Evolutionary conservation across 1,284 basidiomycete species (phyloP).

Genomic region (Hemileccinum hortonii): DNA sequence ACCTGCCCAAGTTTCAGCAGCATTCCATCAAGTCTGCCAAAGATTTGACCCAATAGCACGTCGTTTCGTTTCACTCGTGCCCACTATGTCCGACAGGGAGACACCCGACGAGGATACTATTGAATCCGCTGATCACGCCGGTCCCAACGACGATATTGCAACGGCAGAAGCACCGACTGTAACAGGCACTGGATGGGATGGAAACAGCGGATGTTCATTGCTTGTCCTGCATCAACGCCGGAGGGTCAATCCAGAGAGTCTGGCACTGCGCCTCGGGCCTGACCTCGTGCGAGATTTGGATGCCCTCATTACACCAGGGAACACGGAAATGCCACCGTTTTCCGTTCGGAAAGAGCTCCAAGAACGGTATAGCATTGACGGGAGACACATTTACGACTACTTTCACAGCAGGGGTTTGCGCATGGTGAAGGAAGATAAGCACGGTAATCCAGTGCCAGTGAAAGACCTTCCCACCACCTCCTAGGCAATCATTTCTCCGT

Average conservation of each 20-base stretch:
- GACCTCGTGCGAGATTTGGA: conserved; percentile 68
- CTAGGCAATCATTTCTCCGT: conserved; percentile 21
- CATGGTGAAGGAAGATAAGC: conserved; percentile 65
- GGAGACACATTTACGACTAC: conserved; percentile 74
- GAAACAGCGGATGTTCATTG: conserved; percentile 3
- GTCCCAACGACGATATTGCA: neutral
- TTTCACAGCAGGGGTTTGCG: conserved; percentile 65
- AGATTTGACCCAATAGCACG: conserved; percentile 8
- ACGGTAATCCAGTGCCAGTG: conserved; percentile 37
- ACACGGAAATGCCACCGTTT: conserved; percentile 69
- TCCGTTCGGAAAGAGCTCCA: conserved; percentile 66
- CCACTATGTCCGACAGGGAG: conserved; percentile 15
- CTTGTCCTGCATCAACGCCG: conserved; percentile 27
- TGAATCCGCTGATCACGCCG: neutral
- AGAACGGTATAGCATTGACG: conserved; percentile 62
- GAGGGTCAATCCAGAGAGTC: conserved; percentile 53
- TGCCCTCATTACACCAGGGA: conserved; percentile 61
- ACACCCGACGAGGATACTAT: neutral
- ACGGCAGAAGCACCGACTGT: neutral
- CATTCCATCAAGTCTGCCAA: conserved; percentile 22
- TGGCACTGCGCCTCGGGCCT: conserved; percentile 62
- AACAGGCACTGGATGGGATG: conserved; percentile 12
- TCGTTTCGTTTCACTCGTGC: conserved; percentile 1
- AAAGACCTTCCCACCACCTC: conserved; percentile 19
- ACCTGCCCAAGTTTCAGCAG: conserved; percentile 13